These are phyloP conservation scores for Candida loeiensis DNA, from an alignment of 805 yeast genomes.

Conservation along the genomic window DNA sequence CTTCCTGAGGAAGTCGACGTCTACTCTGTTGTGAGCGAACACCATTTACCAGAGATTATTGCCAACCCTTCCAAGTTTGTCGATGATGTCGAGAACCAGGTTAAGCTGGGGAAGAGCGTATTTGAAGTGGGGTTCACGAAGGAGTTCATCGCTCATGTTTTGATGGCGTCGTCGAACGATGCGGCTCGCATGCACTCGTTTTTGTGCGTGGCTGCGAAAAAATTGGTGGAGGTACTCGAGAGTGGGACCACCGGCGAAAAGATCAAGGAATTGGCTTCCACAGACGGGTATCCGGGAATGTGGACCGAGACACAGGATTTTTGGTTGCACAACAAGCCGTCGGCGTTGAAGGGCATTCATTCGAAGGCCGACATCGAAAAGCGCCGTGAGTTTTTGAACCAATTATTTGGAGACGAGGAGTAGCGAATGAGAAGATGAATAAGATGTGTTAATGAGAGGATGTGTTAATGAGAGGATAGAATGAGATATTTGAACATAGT, in stretches of 20 bases:
- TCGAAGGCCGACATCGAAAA: constrained; percentile 4
- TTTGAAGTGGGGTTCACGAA: constrained; percentile 12
- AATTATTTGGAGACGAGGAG: constrained; percentile 1
- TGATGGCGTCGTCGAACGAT: constrained; percentile 10
- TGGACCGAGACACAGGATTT: constrained; percentile 1
- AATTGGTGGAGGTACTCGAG: neutral
- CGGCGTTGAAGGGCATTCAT: constrained; percentile 2
- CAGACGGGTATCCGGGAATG: neutral
- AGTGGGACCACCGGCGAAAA: neutral
- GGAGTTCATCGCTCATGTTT: constrained; percentile 10
- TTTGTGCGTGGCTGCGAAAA: neutral
- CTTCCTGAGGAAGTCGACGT: constrained; percentile 3
- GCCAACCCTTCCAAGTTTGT: constrained; percentile 5
- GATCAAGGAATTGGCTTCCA: neutral
- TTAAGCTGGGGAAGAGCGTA: neutral
- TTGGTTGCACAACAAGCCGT: constrained; percentile 1
- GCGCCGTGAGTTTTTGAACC: constrained; percentile 9
- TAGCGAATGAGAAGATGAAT: neutral
- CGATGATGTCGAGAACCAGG: constrained; percentile 1
- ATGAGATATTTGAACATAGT: too few relatives aligned
- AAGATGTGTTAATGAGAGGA: neutral
- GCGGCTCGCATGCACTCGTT: constrained; percentile 4
- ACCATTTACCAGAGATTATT: constrained; percentile 1
- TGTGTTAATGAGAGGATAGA: neutral
- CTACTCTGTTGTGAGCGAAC: constrained; percentile 4